Evolutionary conservation across 1,284 basidiomycete species (phyloP), one percentile per base, ranked within the genome.

Genomic region (Mycosarcoma maydis): DNA sequence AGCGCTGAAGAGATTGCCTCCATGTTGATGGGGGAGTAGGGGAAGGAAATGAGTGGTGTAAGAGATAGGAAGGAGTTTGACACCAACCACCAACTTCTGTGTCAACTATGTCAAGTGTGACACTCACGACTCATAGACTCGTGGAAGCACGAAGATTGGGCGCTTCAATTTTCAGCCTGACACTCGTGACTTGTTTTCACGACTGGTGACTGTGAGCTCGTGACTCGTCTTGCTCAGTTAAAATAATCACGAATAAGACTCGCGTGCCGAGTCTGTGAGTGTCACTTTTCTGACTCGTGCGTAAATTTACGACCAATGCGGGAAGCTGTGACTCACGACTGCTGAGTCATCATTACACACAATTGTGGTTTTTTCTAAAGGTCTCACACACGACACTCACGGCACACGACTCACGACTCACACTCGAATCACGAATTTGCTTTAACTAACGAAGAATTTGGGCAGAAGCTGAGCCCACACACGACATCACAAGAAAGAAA

Each of bases 1-100:
- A 75, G 69, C 44, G 66, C 61, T 47, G 68, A 65, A 32, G 57
- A 60, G 57, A 75, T 66, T 22, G 68, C 62, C 53, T 71, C 67
- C 67, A 70, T 70, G 11, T 20, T 37, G n/a, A 2, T 37, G 26
- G 13, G 49, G 45, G 29, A 29, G 9, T 3, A 10, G 17, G n/a
- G 17, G 42, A 2, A 16, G 19, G 17, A 6, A 10, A 17, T 4
- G n/a, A 13, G 26, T 26, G 48, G 23, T 17, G 44, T 22, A n/a
- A 30, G 40, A 43, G 36, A 36, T 13, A 29, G 7, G n/a, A 17
- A 33, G 8, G 42, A 20, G 8, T n/a, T 16, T n/a, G 6, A 16
- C 32, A n/a, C 32, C 32, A 26, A 36, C 19, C 22, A n/a, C n/a
- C n/a, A n/a, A n/a, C n/a, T n/a, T n/a, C n/a, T n/a, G n/a, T n/a